Evolutionary conservation across 1,139 yeast genomes (phyloP), one percentile per base, ranked within the genome.

Genomic region (Protomyces pachydermus): DNA sequence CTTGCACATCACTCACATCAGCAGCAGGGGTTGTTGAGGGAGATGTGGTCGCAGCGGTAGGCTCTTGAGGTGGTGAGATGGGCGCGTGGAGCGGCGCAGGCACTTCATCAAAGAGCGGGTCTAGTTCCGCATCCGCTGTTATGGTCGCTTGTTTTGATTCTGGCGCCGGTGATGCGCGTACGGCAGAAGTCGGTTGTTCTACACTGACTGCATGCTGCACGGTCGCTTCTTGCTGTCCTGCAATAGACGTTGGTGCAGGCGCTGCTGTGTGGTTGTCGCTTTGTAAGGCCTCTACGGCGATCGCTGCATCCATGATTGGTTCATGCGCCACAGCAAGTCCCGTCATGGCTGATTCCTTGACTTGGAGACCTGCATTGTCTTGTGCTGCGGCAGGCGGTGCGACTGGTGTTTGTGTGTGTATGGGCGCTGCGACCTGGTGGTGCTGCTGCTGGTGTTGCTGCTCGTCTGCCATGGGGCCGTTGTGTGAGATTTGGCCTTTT

Each of bases 311-410:
- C 14, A 54, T 57, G 51, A 57, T 57, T 18, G 61, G 61, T 38
- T 57, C 61, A 14, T 48, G 35, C 14, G 54, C 55, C 2, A 57
- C 61, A 14, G 61, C 61, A 23, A 57, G 20, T 20, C 61, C 61
- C 14, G 61, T 57, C 61, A 57, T 57, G 12, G 42, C 45, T 5
- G 28, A 42, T 4, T 34, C 34, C 6, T 39, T 9, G 16, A 48
- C 34, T 42, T 42, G 48, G 3, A 20, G 23, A 4, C 23, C 48
- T 5, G 48, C 48, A 16, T 42, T 20, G 48, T 42, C 48, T 18
- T 42, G 48, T 2, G 20, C 23, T 16, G 48, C 20, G 12, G 25
- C 48, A 20, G 48, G 48, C 25, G 48, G 48, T 12, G 20, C 10
- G 20, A 20, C 48, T 12, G 48, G 48, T 16, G 48, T 9, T 10